These are phyloP conservation scores for Cryptococcus wingfieldii DNA, from an alignment of 1,284 basidiomycete species.

Conservation along the genomic window DNA sequence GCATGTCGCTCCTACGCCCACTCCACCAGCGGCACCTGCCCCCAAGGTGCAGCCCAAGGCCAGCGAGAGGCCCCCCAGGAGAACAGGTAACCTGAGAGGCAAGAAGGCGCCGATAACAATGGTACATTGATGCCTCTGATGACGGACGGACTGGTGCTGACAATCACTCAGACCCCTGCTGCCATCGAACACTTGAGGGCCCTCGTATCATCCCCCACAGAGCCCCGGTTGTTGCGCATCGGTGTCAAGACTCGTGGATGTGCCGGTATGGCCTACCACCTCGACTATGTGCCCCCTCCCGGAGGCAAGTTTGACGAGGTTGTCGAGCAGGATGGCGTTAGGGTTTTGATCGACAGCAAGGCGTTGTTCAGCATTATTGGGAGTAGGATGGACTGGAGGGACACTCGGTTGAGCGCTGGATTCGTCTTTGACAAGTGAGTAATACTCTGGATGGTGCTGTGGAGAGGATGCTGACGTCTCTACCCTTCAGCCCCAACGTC, in stretches of 20 bases:
- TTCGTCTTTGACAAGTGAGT: conserved; percentile 48
- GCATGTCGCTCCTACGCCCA: conserved; percentile 5
- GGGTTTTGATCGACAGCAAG: conserved; percentile 93
- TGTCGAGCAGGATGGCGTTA: conserved; percentile 91
- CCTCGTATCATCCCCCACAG: conserved; percentile 54
- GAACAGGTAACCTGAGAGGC: conserved; percentile 54
- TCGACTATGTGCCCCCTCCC: conserved; percentile 90
- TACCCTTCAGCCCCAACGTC: conserved; percentile 35
- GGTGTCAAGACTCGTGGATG: conserved; percentile 98
- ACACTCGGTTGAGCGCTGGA: conserved; percentile 68
- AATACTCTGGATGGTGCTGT: neutral
- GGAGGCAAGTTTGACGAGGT: conserved; percentile 90
- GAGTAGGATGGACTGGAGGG: conserved; percentile 98
- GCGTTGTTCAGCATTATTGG: conserved; percentile 98
- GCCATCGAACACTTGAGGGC: conserved; percentile 70
- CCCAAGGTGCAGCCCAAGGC: neutral
- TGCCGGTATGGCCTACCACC: conserved; percentile 93
- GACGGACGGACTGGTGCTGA: neutral
- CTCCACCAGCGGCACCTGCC: conserved; percentile 4
- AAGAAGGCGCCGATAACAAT: conserved; percentile 78
- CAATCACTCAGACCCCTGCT: conserved; percentile 62
- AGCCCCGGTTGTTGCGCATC: conserved; percentile 88
- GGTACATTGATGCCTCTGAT: conserved; percentile 53
- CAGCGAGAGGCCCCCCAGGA: conserved; percentile 10
- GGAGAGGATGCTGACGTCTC: neutral